phyloP scores from a whole-genome alignment of 1,139 yeast genomes.

The Arxiozyma slooffiae region DNA sequence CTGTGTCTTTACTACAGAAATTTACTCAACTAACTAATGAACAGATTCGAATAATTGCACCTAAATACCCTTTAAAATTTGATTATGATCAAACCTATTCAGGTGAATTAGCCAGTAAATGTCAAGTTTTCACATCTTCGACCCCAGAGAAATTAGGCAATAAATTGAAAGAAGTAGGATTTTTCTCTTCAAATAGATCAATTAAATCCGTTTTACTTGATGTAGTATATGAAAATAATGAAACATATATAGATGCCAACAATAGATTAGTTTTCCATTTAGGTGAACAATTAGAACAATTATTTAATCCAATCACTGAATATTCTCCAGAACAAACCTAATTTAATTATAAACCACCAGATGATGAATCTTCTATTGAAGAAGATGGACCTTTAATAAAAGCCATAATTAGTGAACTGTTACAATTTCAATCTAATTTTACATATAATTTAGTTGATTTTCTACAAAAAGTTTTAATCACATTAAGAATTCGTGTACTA shows the following conservation, averaged over 20 bases:
- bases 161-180: constrained; percentile 44
- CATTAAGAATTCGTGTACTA: constrained; percentile 61
- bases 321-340: constrained; percentile 86
- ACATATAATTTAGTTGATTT: constrained; percentile 64
- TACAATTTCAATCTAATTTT: constrained; percentile 61
- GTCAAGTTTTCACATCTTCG: constrained; percentile 36
- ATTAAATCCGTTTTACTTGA: constrained; percentile 56
- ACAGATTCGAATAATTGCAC: constrained; percentile 12
- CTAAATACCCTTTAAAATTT: constrained; percentile 14
- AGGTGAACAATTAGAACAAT: constrained; percentile 78
- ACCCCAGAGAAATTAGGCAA: constrained; percentile 12
- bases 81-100: constrained; percentile 32
- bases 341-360: constrained; percentile 43
- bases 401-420: constrained; percentile 56
- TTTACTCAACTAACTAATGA: constrained; percentile 43
- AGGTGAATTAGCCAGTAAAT: constrained; percentile 77
- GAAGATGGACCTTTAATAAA: constrained; percentile 31
- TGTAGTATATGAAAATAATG: constrained; percentile 56
- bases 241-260: constrained; percentile 48
- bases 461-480: constrained; percentile 68
- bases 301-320: constrained; percentile 82
- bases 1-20: constrained; percentile 61
- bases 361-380: constrained; percentile 11
- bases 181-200: constrained; percentile 42
- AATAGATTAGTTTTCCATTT: constrained; percentile 63